phyloP scores from a whole-genome alignment of 108 stramenopile species.

The Tribonema minus region DNA sequence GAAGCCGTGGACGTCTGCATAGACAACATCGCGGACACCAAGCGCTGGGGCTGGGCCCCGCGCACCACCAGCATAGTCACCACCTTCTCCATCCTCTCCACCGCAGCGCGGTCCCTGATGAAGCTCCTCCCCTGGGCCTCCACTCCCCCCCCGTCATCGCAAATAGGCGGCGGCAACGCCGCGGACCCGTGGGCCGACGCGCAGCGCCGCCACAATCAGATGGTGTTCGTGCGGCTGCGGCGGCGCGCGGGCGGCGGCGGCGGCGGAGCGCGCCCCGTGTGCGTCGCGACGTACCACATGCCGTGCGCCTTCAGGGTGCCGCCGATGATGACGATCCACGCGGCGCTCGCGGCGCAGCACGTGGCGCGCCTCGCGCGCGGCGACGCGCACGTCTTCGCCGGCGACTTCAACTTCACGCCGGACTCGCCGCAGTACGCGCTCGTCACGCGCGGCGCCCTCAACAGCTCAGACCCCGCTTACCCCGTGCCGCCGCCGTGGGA shows the following conservation, averaged over 20 bases:
- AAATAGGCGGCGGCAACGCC: background rate
- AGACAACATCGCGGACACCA: slow-evolving; percentile 47
- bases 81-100: background rate
- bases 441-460: slow-evolving; percentile 72
- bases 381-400: slow-evolving; percentile 48
- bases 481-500: slow-evolving; percentile 14
- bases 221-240: slow-evolving; percentile 46
- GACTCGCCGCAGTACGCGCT: slow-evolving; percentile 73
- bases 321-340: slow-evolving; percentile 49
- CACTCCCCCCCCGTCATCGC: background rate
- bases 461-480: background rate
- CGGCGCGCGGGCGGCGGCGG: slow-evolving; percentile 44
- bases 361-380: slow-evolving; percentile 36
- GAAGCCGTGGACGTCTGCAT: slow-evolving; percentile 22
- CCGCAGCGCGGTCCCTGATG: too few species aligned
- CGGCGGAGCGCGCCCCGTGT: slow-evolving; percentile 50
- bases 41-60: slow-evolving; percentile 35
- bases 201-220: slow-evolving; percentile 25
- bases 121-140: background rate
- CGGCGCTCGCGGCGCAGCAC: slow-evolving; percentile 41
- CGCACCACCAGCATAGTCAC: background rate
- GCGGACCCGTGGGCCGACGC: background rate
- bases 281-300: slow-evolving; percentile 92
- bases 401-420: slow-evolving; percentile 80
- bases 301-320: slow-evolving; percentile 78